Percentiles rank a stretch among this genome's conserved stretches.
Evolutionary conservation across 2,329 filamentous ascomycete genomes (phyloP).

Genomic region (Verticillium dahliae): DNA sequence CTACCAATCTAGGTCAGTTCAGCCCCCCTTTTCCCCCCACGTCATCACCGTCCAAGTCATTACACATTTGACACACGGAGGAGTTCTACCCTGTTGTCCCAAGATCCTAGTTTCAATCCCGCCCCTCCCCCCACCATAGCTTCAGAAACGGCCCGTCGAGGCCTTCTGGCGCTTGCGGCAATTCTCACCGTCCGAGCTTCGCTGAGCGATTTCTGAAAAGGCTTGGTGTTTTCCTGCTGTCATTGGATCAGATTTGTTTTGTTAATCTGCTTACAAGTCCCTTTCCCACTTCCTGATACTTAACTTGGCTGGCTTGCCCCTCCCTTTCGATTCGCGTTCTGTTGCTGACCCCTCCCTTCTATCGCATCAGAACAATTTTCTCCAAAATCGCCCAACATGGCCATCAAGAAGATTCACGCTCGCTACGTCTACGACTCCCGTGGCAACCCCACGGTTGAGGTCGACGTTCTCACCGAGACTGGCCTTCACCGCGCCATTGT

Average conservation of each 20-base stretch:
- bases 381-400: conserved; percentile 55
- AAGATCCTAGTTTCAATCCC: not conserved
- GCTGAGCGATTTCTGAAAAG: not conserved
- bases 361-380: not conserved
- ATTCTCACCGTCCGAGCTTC: not conserved
- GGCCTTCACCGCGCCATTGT: conserved; percentile 92
- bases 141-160: not conserved
- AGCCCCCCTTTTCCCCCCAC: not conserved
- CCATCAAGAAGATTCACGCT: conserved; percentile 84
- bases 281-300: not conserved
- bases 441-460: conserved; percentile 95
- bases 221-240: not conserved
- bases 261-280: not conserved
- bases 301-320: not conserved
- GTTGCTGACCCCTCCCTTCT: not conserved
- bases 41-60: not conserved
- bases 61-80: not conserved
- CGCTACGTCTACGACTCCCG: conserved; percentile 98
- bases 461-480: conserved; percentile 87
- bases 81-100: not conserved
- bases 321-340: not conserved
- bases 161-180: not conserved
- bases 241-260: not conserved
- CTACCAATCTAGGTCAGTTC: not conserved
- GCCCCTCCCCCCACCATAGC: not conserved